Base-by-base conservation (phyloP, 2,329 filamentous ascomycete species). In the Penicillium sp. region DNA sequence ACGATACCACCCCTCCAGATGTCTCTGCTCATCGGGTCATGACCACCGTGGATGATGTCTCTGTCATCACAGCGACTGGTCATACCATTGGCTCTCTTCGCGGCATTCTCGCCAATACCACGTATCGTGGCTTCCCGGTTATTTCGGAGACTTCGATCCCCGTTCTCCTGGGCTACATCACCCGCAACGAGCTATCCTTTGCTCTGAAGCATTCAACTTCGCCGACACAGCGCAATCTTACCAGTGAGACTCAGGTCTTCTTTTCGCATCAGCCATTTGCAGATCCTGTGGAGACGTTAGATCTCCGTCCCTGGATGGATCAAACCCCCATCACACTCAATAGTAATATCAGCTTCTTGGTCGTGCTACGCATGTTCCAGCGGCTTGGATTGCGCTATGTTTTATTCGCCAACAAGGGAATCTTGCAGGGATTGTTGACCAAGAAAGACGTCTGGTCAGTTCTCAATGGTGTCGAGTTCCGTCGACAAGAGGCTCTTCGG, bases 371-470 rank as follows among this genome's bases (percentile, higher is more conserved):
- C 51, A 95, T 99, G 81, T 97, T 99, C 73, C 91, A 96, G 75
- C 92, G 92, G 68, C 82, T 99, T 8, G 94, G 94, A 18, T 75
- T 99, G 55, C 83, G 92, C 45, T 96, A 97, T 74, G 84, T 99
- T 5, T 75, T 97, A 3, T 95, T 97, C 69, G 85, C 84, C 35
- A 89, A 96, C 59, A 82, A 86, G 44, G 94, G 94, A 18, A 82
- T 83, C 44, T 74, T 99, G 35, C 86, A 90, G 69, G 94, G 94
- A 0, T 72, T 99, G 43, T 76, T 97, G 61, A 99, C 94, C 18
- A 97, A 97, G 78, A 99, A 99, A 76, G 94, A 99, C 73, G 86
- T 95, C 30, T 97, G 92, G 89, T 92, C 90, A 70, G 85, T 97
- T 35, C 78, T 97, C 41, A 90, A 96, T 67, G 89, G 87, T 38